Base-by-base conservation (phyloP, 495 filamentous ascomycete species). In the Recurvomyces mirabilis region DNA sequence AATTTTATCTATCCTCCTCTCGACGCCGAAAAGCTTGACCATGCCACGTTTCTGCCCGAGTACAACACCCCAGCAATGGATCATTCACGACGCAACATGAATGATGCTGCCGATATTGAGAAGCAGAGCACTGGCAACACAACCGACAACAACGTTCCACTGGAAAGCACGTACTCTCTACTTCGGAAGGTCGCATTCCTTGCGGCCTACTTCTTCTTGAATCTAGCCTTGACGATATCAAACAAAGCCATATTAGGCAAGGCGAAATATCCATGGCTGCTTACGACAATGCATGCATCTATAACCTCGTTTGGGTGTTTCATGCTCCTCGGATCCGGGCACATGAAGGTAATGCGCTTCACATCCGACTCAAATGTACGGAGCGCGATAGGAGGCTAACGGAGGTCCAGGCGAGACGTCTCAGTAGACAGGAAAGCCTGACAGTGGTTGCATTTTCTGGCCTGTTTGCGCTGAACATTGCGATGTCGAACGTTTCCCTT, bases 391-490 rank as follows among this genome's bases (percentile, higher is more conserved):
- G n/a, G n/a, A n/a, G n/a, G n/a, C n/a, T n/a, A n/a, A n/a, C n/a
- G n/a, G n/a, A n/a, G n/a, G n/a, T n/a, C n/a, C n/a, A n/a, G n/a
- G n/a, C n/a, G n/a, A n/a, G n/a, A n/a, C n/a, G n/a, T 35, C 63
- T 77, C 15, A 60, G 61, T 0, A 49, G 57, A 10, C 60, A 59
- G 3, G 71, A 76, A 48, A 67, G 69, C 42, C 41, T 66, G 3
- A 59, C 61, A 10, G 60, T 76, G 19, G 47, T 69, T 5, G 52
- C 65, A 5, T 77, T 77, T 53, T 77, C 74, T 4, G 57, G 68
- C 15, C 63, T 77, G 3, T 78, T 73, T 55, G 75, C 73, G 18
- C 54, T 74, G 55, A 78, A 78, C 60, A 75, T 78, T 40, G 74
- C 73, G 40, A 67, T 75, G 30, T 72, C 67, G 18, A 75, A 73